These are phyloP conservation scores for Fraxinus sp. DNA, from an alignment of 305 asterid species.

Conservation along the genomic window DNA sequence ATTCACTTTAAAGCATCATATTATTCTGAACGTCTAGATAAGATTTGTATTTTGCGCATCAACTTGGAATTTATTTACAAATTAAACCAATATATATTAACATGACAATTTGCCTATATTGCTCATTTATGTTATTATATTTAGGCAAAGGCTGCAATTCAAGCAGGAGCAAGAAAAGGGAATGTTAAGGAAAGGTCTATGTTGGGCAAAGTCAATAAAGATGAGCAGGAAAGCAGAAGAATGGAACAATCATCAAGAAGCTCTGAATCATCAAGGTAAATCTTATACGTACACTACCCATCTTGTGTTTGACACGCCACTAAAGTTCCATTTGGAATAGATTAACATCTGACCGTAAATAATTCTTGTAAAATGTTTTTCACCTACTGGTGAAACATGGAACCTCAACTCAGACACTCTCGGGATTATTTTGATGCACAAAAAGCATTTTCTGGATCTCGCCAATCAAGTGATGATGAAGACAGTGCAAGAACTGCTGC, in stretches of 20 bases:
- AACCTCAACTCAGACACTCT: conserved; percentile 48
- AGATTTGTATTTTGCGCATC: not conserved
- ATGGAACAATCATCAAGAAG: conserved; percentile 46
- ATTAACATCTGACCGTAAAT: conserved; percentile 6
- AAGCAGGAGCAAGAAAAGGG: conserved; percentile 64
- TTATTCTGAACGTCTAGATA: not conserved
- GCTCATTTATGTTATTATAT: conserved; percentile 29
- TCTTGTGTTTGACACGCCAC: not conserved
- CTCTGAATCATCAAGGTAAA: conserved; percentile 65
- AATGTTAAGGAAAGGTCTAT: conserved; percentile 63
- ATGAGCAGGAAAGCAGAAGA: conserved; percentile 56
- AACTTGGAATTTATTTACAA: not conserved
- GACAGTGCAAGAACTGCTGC: conserved; percentile 58
- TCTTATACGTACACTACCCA: not conserved
- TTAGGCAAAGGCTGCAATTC: conserved; percentile 92
- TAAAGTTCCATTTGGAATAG: conserved; percentile 5
- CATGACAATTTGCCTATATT: conserved; percentile 5
- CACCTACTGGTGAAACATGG: conserved; percentile 20
- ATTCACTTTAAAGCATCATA: not conserved
- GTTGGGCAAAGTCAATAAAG: conserved; percentile 55
- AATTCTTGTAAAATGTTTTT: conserved; percentile 13
- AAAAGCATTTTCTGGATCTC: conserved; percentile 61
- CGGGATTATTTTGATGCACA: conserved; percentile 76
- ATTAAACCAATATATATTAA: not conserved
- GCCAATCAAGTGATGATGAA: conserved; percentile 57